Conservation (phyloP, 148 eudicot genomes). For the Beta vulgaris region DNA sequence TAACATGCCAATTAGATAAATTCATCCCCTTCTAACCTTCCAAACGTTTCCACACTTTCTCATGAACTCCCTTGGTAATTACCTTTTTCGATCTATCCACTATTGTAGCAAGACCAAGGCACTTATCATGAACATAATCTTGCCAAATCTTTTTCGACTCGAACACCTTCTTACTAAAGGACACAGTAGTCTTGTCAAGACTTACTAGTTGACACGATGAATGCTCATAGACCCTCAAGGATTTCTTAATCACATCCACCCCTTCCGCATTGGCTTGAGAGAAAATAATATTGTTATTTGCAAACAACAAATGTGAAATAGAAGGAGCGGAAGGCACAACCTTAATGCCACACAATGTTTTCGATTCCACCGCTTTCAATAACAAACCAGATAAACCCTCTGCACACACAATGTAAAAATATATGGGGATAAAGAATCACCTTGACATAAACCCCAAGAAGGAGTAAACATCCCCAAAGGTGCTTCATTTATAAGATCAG, state of each 20-base stretch:
- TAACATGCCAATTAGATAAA: background rate
- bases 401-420: background rate
- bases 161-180: background rate
- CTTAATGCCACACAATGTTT: background rate
- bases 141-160: background rate
- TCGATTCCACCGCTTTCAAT: background rate
- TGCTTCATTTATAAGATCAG: background rate
- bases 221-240: background rate
- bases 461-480: background rate
- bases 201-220: background rate
- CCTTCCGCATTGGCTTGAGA: background rate
- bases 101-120: background rate
- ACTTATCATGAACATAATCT: background rate
- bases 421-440: background rate
- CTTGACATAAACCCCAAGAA: background rate
- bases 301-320: background rate
- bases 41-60: background rate
- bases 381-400: background rate
- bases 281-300: background rate
- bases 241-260: background rate
- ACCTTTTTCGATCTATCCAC: background rate
- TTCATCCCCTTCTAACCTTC: background rate
- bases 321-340: background rate
- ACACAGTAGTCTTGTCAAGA: background rate
- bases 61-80: background rate